Base-by-base conservation (phyloP, 805 yeast species). In the Torulaspora microellipsoides region DNA sequence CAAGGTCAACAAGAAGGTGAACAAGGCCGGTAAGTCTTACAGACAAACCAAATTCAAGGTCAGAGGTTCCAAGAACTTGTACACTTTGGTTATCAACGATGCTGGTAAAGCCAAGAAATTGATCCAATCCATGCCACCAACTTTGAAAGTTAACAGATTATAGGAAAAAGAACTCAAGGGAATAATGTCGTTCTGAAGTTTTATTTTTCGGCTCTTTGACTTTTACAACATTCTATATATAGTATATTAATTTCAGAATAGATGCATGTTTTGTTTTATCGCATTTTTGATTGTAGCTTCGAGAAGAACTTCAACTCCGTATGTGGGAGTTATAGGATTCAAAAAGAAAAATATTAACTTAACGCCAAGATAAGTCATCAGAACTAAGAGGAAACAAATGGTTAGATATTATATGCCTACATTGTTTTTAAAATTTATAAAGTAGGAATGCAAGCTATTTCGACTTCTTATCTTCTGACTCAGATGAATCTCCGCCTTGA, bases 41-140 rank as follows among this genome's bases (percentile, higher is more conserved):
- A 84, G 85, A 77, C 93, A 85, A 77, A 89, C 96, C 78, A 93
- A 93, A 78, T 93, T 93, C 90, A 93, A 93, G 86, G 87, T 93
- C 68, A 89, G 98, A 82, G 96, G 97, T 73, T 67, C 96, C 56
- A 88, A 79, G 73, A 73, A 85, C 80, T 82, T 88, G 69, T 93
- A 93, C 86, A 93, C 99, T 64, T 80, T 91, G 74, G 85, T 85
- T 62, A 91, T 93, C 67, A 81, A 85, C 78, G 98, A 93, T 73
- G 85, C 88, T 67, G 84, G 87, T 73, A 90, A 89, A 82, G 98
- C 98, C 67, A 82, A 86, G 84, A 93, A 93, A 81, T 81, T 93
- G 77, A 83, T 86, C 69, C 96, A 90, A 80, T 85, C 98, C 67
- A 80, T 93, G 67, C 97, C 98, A 73, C 95, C 99, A 71, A 80